Percentiles rank a stretch among this genome's conserved stretches.
Evolutionary conservation across 2,329 filamentous ascomycete species (phyloP).

Genomic region (Nemania serpens): DNA sequence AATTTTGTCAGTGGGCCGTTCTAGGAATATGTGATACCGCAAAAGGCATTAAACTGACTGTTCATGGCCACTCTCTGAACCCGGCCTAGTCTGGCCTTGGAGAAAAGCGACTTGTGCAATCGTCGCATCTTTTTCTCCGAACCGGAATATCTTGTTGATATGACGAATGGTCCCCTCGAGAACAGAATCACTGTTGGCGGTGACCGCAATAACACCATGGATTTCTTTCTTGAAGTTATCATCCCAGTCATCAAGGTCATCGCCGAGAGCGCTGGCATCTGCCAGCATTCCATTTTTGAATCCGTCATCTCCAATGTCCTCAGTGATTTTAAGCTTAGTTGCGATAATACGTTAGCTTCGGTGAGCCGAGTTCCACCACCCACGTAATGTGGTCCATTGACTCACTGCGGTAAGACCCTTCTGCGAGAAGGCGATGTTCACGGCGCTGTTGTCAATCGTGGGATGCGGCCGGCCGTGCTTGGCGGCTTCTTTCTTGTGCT

Average conservation of each 20-base stretch:
- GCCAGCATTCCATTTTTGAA: slow-evolving; percentile 44
- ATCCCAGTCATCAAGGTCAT: slow-evolving; percentile 39
- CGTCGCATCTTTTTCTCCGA: slow-evolving; percentile 24
- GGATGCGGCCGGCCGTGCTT: slow-evolving; percentile 9
- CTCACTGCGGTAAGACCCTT: slow-evolving; percentile 34
- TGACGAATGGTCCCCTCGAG: slow-evolving; percentile 37
- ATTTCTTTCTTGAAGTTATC: slow-evolving; percentile 42
- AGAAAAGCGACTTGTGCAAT: slow-evolving; percentile 41
- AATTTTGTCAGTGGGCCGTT: background rate
- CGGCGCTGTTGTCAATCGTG: slow-evolving; percentile 25
- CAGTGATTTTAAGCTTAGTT: slow-evolving; percentile 35
- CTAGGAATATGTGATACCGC: background rate
- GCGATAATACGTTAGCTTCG: slow-evolving; percentile 8
- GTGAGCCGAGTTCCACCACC: background rate
- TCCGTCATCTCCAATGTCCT: slow-evolving; percentile 40
- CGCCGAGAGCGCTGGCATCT: slow-evolving; percentile 39
- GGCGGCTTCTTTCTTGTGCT: slow-evolving; percentile 20
- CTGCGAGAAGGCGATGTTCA: slow-evolving; percentile 37
- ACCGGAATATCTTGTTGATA: slow-evolving; percentile 40
- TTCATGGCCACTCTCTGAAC: slow-evolving; percentile 43
- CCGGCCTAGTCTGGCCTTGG: slow-evolving; percentile 43
- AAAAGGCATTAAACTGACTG: slow-evolving; percentile 38
- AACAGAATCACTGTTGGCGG: slow-evolving; percentile 38
- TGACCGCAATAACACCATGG: slow-evolving; percentile 44
- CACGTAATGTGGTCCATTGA: background rate